phyloP scores from a whole-genome alignment of 345 rosid species.

The Populus deltoides region DNA sequence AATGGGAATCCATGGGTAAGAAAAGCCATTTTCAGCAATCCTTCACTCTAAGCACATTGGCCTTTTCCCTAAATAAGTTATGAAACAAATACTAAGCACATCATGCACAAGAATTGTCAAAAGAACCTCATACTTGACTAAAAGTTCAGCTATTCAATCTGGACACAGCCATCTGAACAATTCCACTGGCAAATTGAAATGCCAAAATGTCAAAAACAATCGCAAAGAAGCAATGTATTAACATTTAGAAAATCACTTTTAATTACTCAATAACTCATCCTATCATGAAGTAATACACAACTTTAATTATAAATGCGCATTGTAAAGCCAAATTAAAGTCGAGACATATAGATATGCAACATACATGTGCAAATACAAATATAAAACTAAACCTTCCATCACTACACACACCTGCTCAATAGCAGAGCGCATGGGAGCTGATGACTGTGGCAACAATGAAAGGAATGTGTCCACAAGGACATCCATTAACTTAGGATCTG shows the following conservation, averaged over 20 bases:
- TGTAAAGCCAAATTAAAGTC: neutral
- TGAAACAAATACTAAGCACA: neutral
- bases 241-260: neutral
- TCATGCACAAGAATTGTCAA: neutral
- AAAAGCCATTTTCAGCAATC: neutral
- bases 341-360: neutral
- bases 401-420: slow-evolving; percentile 69
- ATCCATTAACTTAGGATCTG: slow-evolving; percentile 71
- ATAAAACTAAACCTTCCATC: neutral
- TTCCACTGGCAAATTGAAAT: neutral
- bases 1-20: neutral
- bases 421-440: slow-evolving; percentile 83
- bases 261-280: neutral
- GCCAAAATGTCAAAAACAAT: neutral
- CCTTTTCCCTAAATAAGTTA: neutral
- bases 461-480: slow-evolving; percentile 86
- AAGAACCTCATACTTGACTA: neutral
- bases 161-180: neutral
- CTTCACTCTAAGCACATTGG: neutral
- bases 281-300: neutral
- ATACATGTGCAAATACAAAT: neutral
- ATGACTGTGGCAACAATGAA: slow-evolving; percentile 82
- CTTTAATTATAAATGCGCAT: neutral
- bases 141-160: neutral
- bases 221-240: neutral